Base-by-base conservation (phyloP, 192 early-diverging fungal genomes). In the Backusella psychrophila region DNA sequence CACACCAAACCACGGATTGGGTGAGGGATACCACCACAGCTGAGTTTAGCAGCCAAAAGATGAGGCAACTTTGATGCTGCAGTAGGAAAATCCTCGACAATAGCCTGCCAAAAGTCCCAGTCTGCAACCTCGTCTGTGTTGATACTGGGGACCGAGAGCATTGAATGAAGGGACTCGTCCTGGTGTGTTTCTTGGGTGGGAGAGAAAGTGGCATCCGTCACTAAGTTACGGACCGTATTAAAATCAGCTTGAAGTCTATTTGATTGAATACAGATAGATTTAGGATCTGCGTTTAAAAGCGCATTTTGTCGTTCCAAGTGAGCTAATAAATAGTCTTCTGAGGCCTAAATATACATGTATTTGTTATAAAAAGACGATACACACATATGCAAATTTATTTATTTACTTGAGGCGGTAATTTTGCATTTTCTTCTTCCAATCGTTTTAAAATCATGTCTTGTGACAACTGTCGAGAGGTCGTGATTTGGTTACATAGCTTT, bases 1-100 rank as follows among this genome's bases (percentile, higher is more conserved):
- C 96, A 98, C 35, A 97, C 89, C 39, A 93, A 86, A 41, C 96
- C 96, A 70, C 97, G 91, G 46, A 99, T 81, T 38, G 87, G 83
- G 41, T 88, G 85, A 5, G 97, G 97, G 15, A 99, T 87, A 6
- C 97, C 97, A 49, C 79, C 85, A 73, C 83, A 83, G 39, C 90
- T 88, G 7, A 96, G 83, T 78, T 92, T 90, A 39, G 90, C 87
- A 7, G 90, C 85, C n/a, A 96, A 82, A 29, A 91, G 77, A 31
- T 90, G 86, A 31, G 94, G 89, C 38, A 94, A 75, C 73, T 89
- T 90, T 71, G 86, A 84, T 9, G 90, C 91, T 2, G 93, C 90
- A 19, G 85, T 84, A 11, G 89, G 88, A 79, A 92, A 96, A 80
- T 94, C 91, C 76, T 92, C 89, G 36, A 96, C 90, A 35, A 95